Evolutionary conservation across 257 asterid species (phyloP).

Genomic region (Fraxinus pennsylvanica): DNA sequence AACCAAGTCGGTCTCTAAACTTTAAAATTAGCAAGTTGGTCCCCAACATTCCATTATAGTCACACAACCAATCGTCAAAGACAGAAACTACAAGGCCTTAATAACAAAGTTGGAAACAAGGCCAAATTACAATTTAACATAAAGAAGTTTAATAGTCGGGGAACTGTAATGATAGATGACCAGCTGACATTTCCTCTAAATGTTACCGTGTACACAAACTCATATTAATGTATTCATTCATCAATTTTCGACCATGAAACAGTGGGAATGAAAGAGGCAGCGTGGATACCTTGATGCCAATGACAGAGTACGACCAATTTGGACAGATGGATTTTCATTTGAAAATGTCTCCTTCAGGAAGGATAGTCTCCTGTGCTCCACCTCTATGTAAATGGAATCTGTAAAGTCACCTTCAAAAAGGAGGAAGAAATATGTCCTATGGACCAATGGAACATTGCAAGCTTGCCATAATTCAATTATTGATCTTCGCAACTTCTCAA

Average conservation of each 20-base stretch:
- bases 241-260: background rate
- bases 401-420: conserved; percentile 50
- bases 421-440: conserved; percentile 56
- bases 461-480: conserved; percentile 50
- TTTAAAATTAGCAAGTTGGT: background rate
- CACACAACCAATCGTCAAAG: background rate
- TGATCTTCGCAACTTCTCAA: conserved; percentile 37
- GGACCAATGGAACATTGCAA: conserved; percentile 52
- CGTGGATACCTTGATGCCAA: conserved; percentile 40
- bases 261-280: background rate
- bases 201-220: background rate
- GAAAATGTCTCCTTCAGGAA: conserved; percentile 46
- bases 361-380: conserved; percentile 50
- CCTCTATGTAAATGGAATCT: conserved; percentile 59
- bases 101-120: background rate
- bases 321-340: conserved; percentile 37
- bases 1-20: background rate
- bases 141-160: too few relatives aligned
- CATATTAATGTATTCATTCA: background rate
- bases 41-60: background rate
- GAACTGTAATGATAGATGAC: too few relatives aligned
- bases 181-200: background rate
- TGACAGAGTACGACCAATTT: conserved; percentile 43
- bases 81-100: background rate
- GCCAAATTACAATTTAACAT: too few relatives aligned